These are phyloP conservation scores for Diutina siamensis DNA, from an alignment of 1,139 yeast genomes.

Conservation along the genomic window DNA sequence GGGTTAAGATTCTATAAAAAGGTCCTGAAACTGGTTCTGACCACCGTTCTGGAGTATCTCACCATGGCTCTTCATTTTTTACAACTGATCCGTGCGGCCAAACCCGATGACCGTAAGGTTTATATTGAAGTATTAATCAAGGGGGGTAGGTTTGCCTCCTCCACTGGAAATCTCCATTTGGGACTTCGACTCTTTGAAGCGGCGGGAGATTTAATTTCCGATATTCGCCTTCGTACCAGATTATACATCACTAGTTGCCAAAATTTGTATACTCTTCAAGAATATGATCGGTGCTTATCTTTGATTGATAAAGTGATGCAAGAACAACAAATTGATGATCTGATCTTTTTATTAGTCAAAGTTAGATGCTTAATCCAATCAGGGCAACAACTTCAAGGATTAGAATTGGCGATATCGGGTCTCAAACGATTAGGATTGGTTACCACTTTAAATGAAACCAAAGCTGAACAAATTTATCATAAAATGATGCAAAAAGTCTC, in stretches of 20 bases:
- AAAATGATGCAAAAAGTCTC: constrained; percentile 25
- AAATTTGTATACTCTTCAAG: constrained; percentile 17
- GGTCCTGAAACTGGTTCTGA: constrained; percentile 12
- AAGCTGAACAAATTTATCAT: constrained; percentile 15
- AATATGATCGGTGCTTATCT: constrained; percentile 19
- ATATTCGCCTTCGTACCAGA: constrained; percentile 15
- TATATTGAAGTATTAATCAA: constrained; percentile 23
- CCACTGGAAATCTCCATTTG: constrained; percentile 21
- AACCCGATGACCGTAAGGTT: constrained; percentile 16
- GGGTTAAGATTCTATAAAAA: constrained; percentile 29
- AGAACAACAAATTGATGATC: constrained; percentile 17
- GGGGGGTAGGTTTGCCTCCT: constrained; percentile 27
- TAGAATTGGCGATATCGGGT: constrained; percentile 24
- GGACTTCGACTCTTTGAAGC: constrained; percentile 22
- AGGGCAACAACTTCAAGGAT: constrained; percentile 22
- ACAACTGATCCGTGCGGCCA: constrained; percentile 18
- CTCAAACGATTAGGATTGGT: constrained; percentile 21
- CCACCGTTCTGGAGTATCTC: constrained; percentile 17
- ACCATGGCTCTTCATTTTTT: constrained; percentile 25
- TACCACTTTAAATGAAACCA: constrained; percentile 14
- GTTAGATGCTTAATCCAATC: constrained; percentile 30
- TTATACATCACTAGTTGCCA: constrained; percentile 24
- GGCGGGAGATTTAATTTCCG: constrained; percentile 16
- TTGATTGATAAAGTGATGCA: constrained; percentile 17
- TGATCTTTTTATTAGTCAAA: constrained; percentile 24